Conservation (phyloP, 1,284 basidiomycete genomes). For the Moesziomyces sp. region DNA sequence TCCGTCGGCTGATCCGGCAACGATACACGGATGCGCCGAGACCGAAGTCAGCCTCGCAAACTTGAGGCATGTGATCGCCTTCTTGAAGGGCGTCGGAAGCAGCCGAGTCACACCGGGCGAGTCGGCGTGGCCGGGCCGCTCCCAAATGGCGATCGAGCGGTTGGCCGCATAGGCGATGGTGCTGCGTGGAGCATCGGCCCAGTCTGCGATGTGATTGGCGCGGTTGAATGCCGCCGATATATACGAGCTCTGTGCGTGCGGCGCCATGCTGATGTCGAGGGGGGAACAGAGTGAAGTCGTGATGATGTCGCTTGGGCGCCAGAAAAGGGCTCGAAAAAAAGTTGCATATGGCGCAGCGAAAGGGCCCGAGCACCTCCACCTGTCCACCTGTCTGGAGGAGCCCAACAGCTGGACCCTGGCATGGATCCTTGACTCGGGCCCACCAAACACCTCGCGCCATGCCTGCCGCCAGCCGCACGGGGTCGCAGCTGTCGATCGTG, state of each 20-base stretch:
- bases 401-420: neutral
- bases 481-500: conserved; percentile 35
- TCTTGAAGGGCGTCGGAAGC: conserved; percentile 40
- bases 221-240: conserved; percentile 62
- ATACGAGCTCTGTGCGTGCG: conserved; percentile 46
- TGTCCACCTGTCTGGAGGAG: neutral
- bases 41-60: conserved; percentile 12
- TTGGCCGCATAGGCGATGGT: conserved; percentile 57
- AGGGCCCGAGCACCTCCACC: conserved; percentile 14
- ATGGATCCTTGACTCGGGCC: neutral
- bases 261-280: conserved; percentile 18
- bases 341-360: neutral
- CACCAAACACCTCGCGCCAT: conserved; percentile 6
- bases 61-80: conserved; percentile 51
- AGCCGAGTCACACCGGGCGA: conserved; percentile 35
- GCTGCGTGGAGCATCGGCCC: conserved; percentile 30
- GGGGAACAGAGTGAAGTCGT: neutral
- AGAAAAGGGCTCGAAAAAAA: conserved; percentile 1
- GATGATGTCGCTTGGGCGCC: neutral
- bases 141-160: conserved; percentile 56
- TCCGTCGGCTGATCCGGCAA: conserved; percentile 51
- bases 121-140: conserved; percentile 20
- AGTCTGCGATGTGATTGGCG: conserved; percentile 58
- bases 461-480: conserved; percentile 5
- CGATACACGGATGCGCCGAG: conserved; percentile 18